Evolutionary conservation across 495 filamentous ascomycete genomes (phyloP), one percentile per base, ranked within the genome.

Genomic region (Stereocaulon alpinum): DNA sequence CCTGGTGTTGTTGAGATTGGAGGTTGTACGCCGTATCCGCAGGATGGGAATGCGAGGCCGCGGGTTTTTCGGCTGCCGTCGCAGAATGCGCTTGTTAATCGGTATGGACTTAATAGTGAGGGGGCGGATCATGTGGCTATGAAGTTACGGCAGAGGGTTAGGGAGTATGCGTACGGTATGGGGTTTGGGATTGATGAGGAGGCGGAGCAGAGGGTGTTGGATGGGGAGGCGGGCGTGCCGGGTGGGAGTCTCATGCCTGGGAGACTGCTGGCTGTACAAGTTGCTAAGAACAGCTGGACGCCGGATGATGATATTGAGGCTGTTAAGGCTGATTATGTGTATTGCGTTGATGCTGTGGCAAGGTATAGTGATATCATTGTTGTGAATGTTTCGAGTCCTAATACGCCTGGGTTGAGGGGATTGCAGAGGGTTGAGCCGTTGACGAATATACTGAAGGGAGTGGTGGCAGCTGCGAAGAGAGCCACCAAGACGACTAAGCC

Each of bases 331-430:
- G 93, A 97, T 74, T 95, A 96, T 66, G 85, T 90, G 20, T 85
- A 83, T 66, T 95, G 92, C 65, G 89, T 96, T 0, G 73, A 89
- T 56, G 80, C 82, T 40, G 74, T 98, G 9, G 93, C 82, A 3
- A 80, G 75, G 43, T 98, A 95, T 66, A 90, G 93, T 3, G 93
- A 98, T 66, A 88, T 98, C 37, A 72, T 98, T 5, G 91, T 96
- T 5, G 93, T 98, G 61, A 98, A 97, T 66, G 93, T 97, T 18
- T 96, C 90, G 61, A 92, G 88, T 62, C 93, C 93, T 6, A 98
- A 98, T 71, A 96, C 92, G 0, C 91, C 92, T 0, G 91, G 93
- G 1, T 77, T 98, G 20, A 80, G 93, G 15, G 82, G 84, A 42
- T 76, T 97, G 40, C 93, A 98, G 75, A 83, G 83, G 12, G 78